phyloP scores from a whole-genome alignment of 2,329 filamentous ascomycete genomes.

The Pyricularia sp. region DNA sequence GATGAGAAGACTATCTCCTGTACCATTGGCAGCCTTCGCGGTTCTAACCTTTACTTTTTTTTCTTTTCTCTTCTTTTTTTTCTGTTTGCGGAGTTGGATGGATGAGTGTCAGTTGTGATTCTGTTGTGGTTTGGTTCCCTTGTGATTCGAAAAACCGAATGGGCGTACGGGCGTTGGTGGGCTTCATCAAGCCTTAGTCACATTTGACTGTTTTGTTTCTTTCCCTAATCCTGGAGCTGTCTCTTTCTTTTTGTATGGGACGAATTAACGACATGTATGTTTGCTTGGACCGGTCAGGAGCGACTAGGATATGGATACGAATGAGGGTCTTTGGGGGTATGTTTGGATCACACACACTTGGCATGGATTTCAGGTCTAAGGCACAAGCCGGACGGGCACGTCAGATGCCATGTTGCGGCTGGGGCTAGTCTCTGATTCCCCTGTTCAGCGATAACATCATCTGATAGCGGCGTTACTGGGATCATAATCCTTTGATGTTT shows the following conservation, averaged over 20 bases:
- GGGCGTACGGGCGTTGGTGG: background rate
- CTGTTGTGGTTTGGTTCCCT: background rate
- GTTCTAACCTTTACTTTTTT: background rate
- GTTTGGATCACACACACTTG: background rate
- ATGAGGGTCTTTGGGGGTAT: background rate
- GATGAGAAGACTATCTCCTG: background rate
- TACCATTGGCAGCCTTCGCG: background rate
- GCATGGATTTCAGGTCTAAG: background rate
- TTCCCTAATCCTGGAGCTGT: background rate
- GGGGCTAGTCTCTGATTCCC: background rate
- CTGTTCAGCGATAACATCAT: background rate
- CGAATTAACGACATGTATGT: background rate
- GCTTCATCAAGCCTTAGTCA: background rate
- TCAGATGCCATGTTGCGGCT: background rate
- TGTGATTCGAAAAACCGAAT: background rate
- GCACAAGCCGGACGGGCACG: background rate
- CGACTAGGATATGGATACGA: background rate
- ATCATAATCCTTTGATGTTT: background rate
- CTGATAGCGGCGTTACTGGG: background rate
- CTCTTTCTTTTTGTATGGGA: background rate
- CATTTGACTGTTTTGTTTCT: background rate
- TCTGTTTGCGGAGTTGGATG: background rate
- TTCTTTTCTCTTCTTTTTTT: background rate
- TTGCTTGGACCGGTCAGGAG: background rate
- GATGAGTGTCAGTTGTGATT: background rate